Conservation (phyloP, 1,284 basidiomycete species). For the Pulveroboletus sp. region DNA sequence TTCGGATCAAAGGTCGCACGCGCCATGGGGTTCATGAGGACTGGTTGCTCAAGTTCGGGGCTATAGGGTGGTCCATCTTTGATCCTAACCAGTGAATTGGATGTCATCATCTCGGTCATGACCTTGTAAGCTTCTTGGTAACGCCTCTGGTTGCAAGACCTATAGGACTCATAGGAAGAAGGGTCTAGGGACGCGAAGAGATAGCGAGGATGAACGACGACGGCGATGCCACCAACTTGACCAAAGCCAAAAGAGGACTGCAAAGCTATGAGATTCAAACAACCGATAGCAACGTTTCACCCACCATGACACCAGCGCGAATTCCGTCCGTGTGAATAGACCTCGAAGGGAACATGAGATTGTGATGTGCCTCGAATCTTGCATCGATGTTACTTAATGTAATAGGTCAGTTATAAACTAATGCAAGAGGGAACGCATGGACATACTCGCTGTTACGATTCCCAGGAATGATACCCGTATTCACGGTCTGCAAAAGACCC, state of each 20-base stretch:
- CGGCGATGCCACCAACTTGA: constrained; percentile 93
- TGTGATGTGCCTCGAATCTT: constrained; percentile 86
- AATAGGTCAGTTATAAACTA: constrained; percentile 18
- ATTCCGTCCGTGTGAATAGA: constrained; percentile 93
- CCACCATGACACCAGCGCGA: constrained; percentile 84
- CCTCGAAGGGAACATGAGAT: constrained; percentile 97
- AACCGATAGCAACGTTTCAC: constrained; percentile 17
- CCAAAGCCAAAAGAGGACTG: constrained; percentile 98
- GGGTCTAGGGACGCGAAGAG: constrained; percentile 83
- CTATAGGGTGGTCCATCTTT: constrained; percentile 94
- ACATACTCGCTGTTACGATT: constrained; percentile 93
- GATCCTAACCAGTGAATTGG: constrained; percentile 91
- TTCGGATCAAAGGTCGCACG: constrained; percentile 82
- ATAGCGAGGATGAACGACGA: constrained; percentile 90
- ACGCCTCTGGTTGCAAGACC: constrained; percentile 65
- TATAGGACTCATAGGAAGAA: constrained; percentile 76
- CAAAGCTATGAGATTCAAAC: constrained; percentile 1
- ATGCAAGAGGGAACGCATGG: constrained; percentile 16
- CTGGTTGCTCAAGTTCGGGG: constrained; percentile 83
- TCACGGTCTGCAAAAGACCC: constrained; percentile 87
- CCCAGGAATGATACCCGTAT: constrained; percentile 90
- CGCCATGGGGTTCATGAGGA: constrained; percentile 92
- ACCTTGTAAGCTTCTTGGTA: constrained; percentile 85
- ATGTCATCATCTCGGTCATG: constrained; percentile 94
- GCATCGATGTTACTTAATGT: constrained; percentile 83